A percentile compares a stretch with the other conserved stretches of the same genome.
phyloP scores from a whole-genome alignment of 108 stramenopile species.

The Cyclotella sp. region DNA sequence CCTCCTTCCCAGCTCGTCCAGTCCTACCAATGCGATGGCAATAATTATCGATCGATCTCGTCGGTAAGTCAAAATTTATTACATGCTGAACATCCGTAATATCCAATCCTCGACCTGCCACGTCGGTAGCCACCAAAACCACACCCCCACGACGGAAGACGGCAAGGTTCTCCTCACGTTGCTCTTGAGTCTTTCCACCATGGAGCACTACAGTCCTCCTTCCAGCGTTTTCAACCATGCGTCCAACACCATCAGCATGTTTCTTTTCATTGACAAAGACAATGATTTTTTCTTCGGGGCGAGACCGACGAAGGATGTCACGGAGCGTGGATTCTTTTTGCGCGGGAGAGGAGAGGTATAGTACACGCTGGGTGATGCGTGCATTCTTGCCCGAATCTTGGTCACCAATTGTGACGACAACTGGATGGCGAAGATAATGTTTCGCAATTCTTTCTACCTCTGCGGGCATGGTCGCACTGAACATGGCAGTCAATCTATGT shows the following conservation, averaged over 20 bases:
- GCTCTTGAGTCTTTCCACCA: slow-evolving; percentile 97
- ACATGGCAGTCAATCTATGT: slow-evolving; percentile 96
- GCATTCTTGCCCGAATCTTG: slow-evolving; percentile 92
- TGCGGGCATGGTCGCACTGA: slow-evolving; percentile 96
- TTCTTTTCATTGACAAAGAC: slow-evolving; percentile 99
- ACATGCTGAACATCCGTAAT: slow-evolving; percentile 96
- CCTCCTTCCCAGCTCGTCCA: slow-evolving; percentile 96
- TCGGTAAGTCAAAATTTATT: slow-evolving; percentile 97
- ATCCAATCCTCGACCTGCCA: slow-evolving; percentile 97
- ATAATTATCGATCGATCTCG: slow-evolving; percentile 93
- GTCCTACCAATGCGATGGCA: slow-evolving; percentile 98
- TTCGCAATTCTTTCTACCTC: slow-evolving; percentile 95
- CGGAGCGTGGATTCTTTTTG: slow-evolving; percentile 86
- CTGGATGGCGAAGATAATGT: slow-evolving; percentile 92
- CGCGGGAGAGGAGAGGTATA: slow-evolving; percentile 77
- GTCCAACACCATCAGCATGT: slow-evolving; percentile 82
- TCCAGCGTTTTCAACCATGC: slow-evolving; percentile 78
- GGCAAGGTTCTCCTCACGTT: slow-evolving; percentile 94
- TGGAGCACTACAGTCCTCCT: slow-evolving; percentile 88
- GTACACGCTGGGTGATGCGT: slow-evolving; percentile 90
- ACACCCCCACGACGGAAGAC: slow-evolving; percentile 82
- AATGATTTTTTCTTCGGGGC: slow-evolving; percentile 83
- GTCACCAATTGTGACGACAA: slow-evolving; percentile 92
- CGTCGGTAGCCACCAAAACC: slow-evolving; percentile 94
- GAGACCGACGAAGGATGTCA: slow-evolving; percentile 53